These are phyloP conservation scores for Fraxinus anomala DNA, from an alignment of 257 asterid genomes.

Conservation along the genomic window DNA sequence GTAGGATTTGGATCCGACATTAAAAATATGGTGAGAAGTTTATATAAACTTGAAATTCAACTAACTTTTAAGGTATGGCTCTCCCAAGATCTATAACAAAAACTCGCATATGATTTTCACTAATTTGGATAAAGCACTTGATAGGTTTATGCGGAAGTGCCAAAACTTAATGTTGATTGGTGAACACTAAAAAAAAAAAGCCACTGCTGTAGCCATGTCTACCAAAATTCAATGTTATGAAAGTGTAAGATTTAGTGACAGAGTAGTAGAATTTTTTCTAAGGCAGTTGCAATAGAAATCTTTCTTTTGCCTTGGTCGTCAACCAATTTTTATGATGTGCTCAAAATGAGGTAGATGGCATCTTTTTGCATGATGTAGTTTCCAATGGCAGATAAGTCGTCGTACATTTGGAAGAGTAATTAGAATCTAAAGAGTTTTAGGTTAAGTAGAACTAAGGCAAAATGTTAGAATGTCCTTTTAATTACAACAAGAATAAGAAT, in stretches of 20 bases:
- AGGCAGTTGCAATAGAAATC: background rate
- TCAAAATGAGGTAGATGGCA: background rate
- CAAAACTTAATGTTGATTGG: background rate
- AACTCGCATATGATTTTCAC: background rate
- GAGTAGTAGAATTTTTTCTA: background rate
- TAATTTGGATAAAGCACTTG: background rate
- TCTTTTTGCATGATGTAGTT: background rate
- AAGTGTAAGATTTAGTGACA: too few species aligned
- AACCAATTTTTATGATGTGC: background rate
- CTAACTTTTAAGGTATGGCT: too few species aligned
- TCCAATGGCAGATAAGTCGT: background rate
- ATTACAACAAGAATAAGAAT: background rate
- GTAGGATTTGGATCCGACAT: too few species aligned
- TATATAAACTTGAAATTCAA: too few species aligned
- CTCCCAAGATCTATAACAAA: too few species aligned
- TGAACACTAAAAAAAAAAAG: background rate
- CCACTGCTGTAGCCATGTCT: background rate
- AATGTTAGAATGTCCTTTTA: background rate
- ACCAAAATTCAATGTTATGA: background rate
- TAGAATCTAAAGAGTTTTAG: background rate
- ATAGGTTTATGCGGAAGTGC: background rate
- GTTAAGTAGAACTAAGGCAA: background rate
- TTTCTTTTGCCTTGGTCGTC: background rate
- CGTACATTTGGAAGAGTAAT: background rate
- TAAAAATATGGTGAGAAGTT: too few species aligned